Evolutionary conservation across 192 early-diverging fungal genomes (phyloP), one percentile per base, ranked within the genome.

Genomic region (Backusella tarrabulga): DNA sequence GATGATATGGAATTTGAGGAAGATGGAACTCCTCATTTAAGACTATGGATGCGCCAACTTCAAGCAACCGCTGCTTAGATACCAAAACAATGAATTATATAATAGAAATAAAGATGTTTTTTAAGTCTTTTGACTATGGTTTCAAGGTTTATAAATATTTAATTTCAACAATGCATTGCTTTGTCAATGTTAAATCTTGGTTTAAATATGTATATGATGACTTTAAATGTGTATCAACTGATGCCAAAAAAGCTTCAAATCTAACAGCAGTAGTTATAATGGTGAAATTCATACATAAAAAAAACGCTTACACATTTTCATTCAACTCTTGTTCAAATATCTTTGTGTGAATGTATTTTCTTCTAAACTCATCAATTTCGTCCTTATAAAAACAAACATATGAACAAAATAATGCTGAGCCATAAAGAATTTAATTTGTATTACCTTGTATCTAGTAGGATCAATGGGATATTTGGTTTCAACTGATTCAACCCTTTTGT

Each of bases 331-430:
- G 92, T 67, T 91, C 83, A 68, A 91, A 87, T 29, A 98, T 93
- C 15, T 89, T 84, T 38, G 88, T 85, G 83, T 97, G 97, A 73
- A 99, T 97, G 74, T 85, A 94, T 81, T 94, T 86, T 81, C 94
- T 85, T 87, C 95, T 97, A 77, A 99, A 99, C 41, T 84, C 87
- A 19, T 93, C 88, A 63, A 99, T 97, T 76, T 88, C 84, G 17
- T 90, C 85, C 83, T 91, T 71, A 26, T 32, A 21, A 50, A 23
- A 9, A 32, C 23, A 73, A n/a, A 67, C 3, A 21, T 34, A n/a
- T 68, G 5, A 56, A 36, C n/a, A 46, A 32, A 32, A 72, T 32
- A 63, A 63, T 29, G 8, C 1, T 14, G 23, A 44, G 0, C 41
- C 8, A 11, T 35, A 68, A 66, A n/a, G 17, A 50, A 21, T 42